These are phyloP conservation scores for Phytophthora melonis DNA, from an alignment of 352 stramenopile genomes.

Conservation along the genomic window DNA sequence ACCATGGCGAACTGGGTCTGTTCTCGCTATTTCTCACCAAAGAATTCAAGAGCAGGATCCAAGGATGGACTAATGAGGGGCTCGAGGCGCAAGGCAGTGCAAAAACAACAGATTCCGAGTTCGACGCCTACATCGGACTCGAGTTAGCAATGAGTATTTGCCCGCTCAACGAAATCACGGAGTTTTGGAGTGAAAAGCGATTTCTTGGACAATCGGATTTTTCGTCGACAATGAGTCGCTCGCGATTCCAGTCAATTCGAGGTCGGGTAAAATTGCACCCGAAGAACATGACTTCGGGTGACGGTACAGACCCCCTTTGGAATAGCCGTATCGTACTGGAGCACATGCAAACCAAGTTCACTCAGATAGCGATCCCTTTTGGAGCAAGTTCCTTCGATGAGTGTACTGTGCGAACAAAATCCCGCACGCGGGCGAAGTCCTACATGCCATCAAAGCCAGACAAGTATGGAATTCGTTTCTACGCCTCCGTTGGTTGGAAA, in stretches of 20 bases:
- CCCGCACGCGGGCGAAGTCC: background rate
- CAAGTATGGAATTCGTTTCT: background rate
- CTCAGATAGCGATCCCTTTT: conserved; percentile 1
- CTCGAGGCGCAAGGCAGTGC: background rate
- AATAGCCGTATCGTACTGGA: background rate
- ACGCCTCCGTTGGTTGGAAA: background rate
- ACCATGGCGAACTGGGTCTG: background rate
- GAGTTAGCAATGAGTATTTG: background rate
- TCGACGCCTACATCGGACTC: background rate
- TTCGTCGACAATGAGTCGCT: background rate
- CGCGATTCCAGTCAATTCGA: background rate
- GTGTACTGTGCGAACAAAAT: background rate
- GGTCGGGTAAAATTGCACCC: background rate
- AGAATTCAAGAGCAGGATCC: background rate
- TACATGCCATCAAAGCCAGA: background rate
- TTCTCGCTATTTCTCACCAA: background rate
- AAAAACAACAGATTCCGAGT: background rate
- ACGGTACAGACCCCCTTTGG: too few species aligned
- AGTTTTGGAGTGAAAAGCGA: background rate
- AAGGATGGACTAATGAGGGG: background rate
- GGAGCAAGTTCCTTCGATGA: background rate
- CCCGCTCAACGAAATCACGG: background rate
- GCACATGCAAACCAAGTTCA: background rate
- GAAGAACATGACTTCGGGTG: background rate
- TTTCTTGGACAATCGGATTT: background rate